Base-by-base conservation (phyloP, 2,329 filamentous ascomycete species). In the Talaromyces piceae region DNA sequence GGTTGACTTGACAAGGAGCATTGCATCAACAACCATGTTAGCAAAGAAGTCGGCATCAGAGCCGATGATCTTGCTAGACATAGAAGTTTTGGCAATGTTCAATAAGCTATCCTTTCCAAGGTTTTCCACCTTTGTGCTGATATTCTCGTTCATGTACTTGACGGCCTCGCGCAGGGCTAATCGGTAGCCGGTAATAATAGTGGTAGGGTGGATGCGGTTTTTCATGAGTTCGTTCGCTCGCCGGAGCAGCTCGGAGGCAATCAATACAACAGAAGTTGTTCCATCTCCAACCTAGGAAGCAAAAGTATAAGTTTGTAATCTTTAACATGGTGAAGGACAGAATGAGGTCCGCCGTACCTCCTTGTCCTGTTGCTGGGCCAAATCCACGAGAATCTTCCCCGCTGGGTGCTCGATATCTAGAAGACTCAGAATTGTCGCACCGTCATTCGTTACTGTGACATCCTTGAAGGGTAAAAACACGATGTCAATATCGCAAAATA, bases 51-150 rank as follows among this genome's bases (percentile, higher is more conserved):
- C 90, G 11, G 88, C 90, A 72, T 98, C 93, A 51, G 87, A 77
- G 52, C 93, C 93, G 68, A 98, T 97, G 66, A 98, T 94, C 77
- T 98, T 98, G 78, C 88, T 95, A 49, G 91, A 96, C 91, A 98
- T 98, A 65, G 91, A 96, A 18, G 93, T 98, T 77, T 91, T 97
- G 56, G 93, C 93, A 67, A 98, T 96, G 74, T 83, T 96, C 65
- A 97, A 71, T 60, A 98, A 81, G 54, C 88, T 93, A 57, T 97
- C 93, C 55, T 88, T 84, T 54, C 90, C 91, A 50, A 98, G 81
- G 54, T 86, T 83, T 65, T 97, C 91, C 52, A 97, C 91, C 75
- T 94, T 95, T 64, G 89, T 88, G 77, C 88, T 91, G 70, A 98
- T 86, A 70, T 97, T 95, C 73, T 98, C 93, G 74, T 89, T 91